Percentiles rank a stretch among this genome's conserved stretches.
Conservation (phyloP, 176 grass and related monocot species). For the Oryza glaberrima region DNA sequence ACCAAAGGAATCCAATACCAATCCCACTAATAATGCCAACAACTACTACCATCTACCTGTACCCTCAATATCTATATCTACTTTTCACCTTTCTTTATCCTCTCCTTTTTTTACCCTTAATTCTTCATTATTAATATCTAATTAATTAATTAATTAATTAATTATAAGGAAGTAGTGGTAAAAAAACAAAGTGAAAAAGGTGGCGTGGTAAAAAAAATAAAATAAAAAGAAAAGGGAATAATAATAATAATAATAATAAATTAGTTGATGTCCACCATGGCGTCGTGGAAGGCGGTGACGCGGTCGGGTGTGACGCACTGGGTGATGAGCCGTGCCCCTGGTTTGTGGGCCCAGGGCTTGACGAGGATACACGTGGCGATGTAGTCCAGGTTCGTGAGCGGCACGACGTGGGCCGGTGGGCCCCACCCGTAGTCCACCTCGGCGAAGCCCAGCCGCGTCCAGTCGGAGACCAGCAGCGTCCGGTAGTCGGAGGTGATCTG, state of each 20-base stretch:
- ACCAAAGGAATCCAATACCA: conserved; percentile 54
- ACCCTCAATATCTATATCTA: conserved; percentile 29
- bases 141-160: background rate
- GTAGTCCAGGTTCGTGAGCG: conserved; percentile 87
- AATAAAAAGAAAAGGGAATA: background rate
- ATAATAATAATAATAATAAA: background rate
- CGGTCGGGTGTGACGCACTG: conserved; percentile 74
- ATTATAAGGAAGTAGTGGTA: background rate
- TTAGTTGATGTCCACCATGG: conserved; percentile 62
- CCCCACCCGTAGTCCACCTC: conserved; percentile 98
- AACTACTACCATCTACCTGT: conserved; percentile 33
- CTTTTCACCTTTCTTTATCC: background rate
- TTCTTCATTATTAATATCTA: background rate
- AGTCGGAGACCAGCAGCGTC: conserved; percentile 88
- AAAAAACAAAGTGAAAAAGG: background rate
- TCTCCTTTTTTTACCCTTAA: background rate
- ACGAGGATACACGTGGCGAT: conserved; percentile 98
- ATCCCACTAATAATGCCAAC: conserved; percentile 32
- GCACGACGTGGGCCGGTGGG: conserved; percentile 74
- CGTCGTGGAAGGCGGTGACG: conserved; percentile 71
- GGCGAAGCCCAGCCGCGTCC: conserved; percentile 87
- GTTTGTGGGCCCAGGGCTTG: conserved; percentile 76
- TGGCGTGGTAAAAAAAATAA: background rate
- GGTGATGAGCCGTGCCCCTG: conserved; percentile 80
- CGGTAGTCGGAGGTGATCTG: conserved; percentile 85